Evolutionary conservation across 768 basidiomycete species (phyloP).

Genomic region (Candolleomyces aberdarensis): DNA sequence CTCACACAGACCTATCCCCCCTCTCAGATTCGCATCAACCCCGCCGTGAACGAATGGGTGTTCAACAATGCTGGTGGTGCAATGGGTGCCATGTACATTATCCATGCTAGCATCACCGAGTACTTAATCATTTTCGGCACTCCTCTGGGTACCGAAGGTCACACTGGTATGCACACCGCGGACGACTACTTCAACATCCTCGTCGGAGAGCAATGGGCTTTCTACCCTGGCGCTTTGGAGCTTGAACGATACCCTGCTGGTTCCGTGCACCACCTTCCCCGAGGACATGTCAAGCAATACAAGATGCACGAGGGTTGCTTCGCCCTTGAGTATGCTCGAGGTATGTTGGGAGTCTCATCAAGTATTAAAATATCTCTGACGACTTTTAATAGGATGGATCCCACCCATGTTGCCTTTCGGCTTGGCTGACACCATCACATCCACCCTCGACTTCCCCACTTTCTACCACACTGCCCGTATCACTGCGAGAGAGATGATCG

Average conservation of each 20-base stretch:
- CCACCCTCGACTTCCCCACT: slow-evolving; percentile 85
- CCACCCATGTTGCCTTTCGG: slow-evolving; percentile 96
- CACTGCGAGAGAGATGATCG: slow-evolving; percentile 79
- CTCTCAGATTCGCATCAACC: slow-evolving; percentile 49
- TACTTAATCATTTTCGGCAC: slow-evolving; percentile 97
- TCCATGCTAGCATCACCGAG: slow-evolving; percentile 95
- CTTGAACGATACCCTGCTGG: slow-evolving; percentile 87
- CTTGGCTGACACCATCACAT: slow-evolving; percentile 77
- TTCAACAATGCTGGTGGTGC: slow-evolving; percentile 98
- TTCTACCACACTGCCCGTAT: slow-evolving; percentile 75
- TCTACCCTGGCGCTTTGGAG: slow-evolving; percentile 72
- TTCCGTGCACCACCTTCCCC: slow-evolving; percentile 76
- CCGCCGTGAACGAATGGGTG: slow-evolving; percentile 79
- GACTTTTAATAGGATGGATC: slow-evolving; percentile 78
- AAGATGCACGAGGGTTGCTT: slow-evolving; percentile 97
- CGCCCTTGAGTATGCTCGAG: slow-evolving; percentile 92
- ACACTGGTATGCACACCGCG: slow-evolving; percentile 89
- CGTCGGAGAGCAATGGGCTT: slow-evolving; percentile 93
- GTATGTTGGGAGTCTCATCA: slow-evolving; percentile 38
- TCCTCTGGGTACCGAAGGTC: slow-evolving; percentile 95
- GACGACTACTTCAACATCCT: slow-evolving; percentile 99
- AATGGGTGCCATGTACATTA: slow-evolving; percentile 98
- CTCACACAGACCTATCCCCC: slow-evolving; percentile 72
- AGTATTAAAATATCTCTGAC: background rate
- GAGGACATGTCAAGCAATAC: slow-evolving; percentile 92